phyloP scores from a whole-genome alignment of 2,329 filamentous ascomycete genomes.

The Piedraia hortae region DNA sequence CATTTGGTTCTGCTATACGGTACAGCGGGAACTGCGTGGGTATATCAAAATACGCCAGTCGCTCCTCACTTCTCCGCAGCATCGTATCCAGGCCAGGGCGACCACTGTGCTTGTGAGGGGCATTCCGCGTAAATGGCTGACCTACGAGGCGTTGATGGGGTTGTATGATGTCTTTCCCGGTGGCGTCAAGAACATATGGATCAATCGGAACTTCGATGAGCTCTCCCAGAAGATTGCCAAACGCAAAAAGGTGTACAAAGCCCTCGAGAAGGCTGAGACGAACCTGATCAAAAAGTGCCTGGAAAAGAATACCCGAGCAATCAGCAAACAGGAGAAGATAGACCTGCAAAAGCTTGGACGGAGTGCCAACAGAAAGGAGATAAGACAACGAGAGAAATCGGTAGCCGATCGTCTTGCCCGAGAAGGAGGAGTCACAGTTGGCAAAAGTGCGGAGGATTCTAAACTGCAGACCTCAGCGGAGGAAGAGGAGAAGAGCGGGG shows the following conservation, averaged over 20 bases:
- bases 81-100: constrained; percentile 73
- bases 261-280: constrained; percentile 60
- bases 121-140: constrained; percentile 79
- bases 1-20: constrained; percentile 60
- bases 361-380: constrained; percentile 28
- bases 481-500: too few relatives aligned
- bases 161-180: constrained; percentile 92
- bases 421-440: too few relatives aligned
- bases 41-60: constrained; percentile 88
- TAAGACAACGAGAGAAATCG: too few relatives aligned
- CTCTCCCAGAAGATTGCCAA: constrained; percentile 61
- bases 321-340: constrained; percentile 25
- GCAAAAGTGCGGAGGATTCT: too few relatives aligned
- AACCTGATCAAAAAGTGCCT: constrained; percentile 57
- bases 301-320: constrained; percentile 39
- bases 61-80: constrained; percentile 80
- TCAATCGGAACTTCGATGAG: constrained; percentile 68
- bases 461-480: too few relatives aligned
- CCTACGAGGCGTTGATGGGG: constrained; percentile 48
- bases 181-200: constrained; percentile 84
- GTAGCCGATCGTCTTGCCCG: too few relatives aligned
- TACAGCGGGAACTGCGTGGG: constrained; percentile 60
- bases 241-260: constrained; percentile 40
- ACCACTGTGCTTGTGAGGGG: constrained; percentile 83
- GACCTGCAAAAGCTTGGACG: constrained; percentile 16